Base-by-base conservation (phyloP, 805 yeast genomes). In the Kuraishia cidri region DNA sequence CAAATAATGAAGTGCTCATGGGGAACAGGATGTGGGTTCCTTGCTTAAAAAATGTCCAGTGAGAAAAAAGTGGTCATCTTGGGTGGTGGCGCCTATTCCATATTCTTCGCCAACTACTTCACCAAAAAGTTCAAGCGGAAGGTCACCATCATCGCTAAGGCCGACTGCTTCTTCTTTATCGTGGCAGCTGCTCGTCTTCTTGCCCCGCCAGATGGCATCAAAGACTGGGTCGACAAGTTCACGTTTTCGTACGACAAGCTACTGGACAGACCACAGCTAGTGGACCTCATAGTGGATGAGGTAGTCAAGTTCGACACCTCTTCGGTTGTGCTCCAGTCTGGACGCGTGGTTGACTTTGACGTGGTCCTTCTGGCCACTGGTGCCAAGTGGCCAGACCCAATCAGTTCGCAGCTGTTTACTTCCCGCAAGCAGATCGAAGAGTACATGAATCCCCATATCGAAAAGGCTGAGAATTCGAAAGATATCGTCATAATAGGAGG, bases 401-500 rank as follows among this genome's bases (percentile, higher is more conserved):
- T 54, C n/a, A 11, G 13, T 15, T 22, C 29, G 11, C 14, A 31
- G 9, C 7, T 7, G 10, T 20, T 7, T 10, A 9, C 23, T 17
- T 15, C 33, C 15, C 14, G 9, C 23, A 24, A 31, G 29, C 19
- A n/a, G 12, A 8, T 16, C 13, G 23, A 24, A 11, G 9, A 20
- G 11, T 33, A 14, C 13, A 14, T 20, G 12, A n/a, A 16, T 6
- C 27, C n/a, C 1, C 41, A 47, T 28, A 39, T 42, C 20, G 35
- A 33, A 7, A 22, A 31, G 9, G 37, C 40, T 18, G 37, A 37
- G 9, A 24, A 30, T 2, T 51, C 57, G 1, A 42, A 46, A 14
- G 34, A 47, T 15, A 46, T 54, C 11, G 52, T 46, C 3, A 32
- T 57, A 14, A 36, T 55, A n/a, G 62, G 62, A 23, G 61, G 56